Evolutionary conservation across 176 grass and related monocot genomes (phyloP).

Genomic region (Musa beccarii): DNA sequence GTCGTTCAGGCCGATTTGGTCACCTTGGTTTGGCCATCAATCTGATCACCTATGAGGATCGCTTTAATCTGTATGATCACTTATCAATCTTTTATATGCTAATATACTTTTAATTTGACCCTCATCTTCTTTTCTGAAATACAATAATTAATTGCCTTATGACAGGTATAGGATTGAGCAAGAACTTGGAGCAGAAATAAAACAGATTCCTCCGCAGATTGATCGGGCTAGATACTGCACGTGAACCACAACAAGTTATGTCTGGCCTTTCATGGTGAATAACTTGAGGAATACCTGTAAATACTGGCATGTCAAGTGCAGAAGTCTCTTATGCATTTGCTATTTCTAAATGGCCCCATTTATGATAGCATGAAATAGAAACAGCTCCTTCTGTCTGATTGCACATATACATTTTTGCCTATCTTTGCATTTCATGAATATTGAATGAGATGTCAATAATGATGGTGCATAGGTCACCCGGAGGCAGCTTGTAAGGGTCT

Average conservation of each 20-base stretch:
- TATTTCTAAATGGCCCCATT: background rate
- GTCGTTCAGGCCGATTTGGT: conserved; percentile 84
- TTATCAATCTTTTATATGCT: background rate
- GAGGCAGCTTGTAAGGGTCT: too few relatives aligned
- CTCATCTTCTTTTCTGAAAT: conserved; percentile 5
- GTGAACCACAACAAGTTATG: conserved; percentile 22
- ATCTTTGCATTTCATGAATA: too few relatives aligned
- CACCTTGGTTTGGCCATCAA: conserved; percentile 85
- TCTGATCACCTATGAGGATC: conserved; percentile 90
- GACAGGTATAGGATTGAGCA: conserved; percentile 75
- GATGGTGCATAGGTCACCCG: too few relatives aligned
- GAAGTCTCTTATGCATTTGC: background rate
- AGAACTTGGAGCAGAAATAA: conserved; percentile 94
- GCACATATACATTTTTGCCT: too few relatives aligned
- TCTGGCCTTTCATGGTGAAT: conserved; percentile 29
- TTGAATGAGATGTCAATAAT: too few relatives aligned
- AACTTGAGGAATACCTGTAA: conserved; percentile 48
- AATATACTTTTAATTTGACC: conserved; percentile 1
- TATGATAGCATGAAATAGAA: too few relatives aligned
- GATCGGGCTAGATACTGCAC: conserved; percentile 76
- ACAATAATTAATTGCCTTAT: background rate
- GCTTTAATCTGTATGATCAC: conserved; percentile 73
- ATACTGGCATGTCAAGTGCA: conserved; percentile 60
- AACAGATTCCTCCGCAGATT: conserved; percentile 86
- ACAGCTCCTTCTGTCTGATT: too few relatives aligned